These are phyloP conservation scores for Papiliotrema flavescens DNA, from an alignment of 1,284 basidiomycete species.

Conservation along the genomic window DNA sequence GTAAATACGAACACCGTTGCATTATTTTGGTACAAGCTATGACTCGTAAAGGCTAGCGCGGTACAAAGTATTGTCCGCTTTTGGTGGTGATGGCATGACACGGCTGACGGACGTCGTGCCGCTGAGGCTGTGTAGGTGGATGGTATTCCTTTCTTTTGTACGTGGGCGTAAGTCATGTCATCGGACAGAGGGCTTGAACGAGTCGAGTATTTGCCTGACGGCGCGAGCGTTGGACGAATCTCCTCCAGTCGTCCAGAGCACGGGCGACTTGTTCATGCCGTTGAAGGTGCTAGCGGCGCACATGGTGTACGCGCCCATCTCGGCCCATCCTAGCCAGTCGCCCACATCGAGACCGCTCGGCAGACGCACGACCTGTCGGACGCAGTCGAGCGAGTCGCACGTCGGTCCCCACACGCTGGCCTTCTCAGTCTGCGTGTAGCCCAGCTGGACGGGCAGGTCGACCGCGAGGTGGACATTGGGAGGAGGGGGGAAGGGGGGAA, in stretches of 20 bases:
- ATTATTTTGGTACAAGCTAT: no score
- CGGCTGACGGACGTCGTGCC: no score
- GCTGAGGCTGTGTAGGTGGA: no score
- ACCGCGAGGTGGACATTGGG: slow-evolving; percentile 46
- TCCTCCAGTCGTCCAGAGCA: slow-evolving; percentile 48
- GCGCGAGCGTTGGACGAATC: slow-evolving; percentile 20
- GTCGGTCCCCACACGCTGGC: slow-evolving; percentile 62
- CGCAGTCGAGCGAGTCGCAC: slow-evolving; percentile 87
- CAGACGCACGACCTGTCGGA: slow-evolving; percentile 60
- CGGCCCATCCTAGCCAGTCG: slow-evolving; percentile 86
- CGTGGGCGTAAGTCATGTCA: slow-evolving; percentile 41
- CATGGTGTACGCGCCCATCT: slow-evolving; percentile 92
- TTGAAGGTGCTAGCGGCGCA: slow-evolving; percentile 88
- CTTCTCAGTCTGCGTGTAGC: slow-evolving; percentile 50
- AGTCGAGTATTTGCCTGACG: slow-evolving; percentile 35
- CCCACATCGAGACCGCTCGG: slow-evolving; percentile 69
- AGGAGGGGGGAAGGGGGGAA: slow-evolving; percentile 46
- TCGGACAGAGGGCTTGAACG: slow-evolving; percentile 25
- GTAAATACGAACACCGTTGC: no score
- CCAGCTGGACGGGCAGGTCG: slow-evolving; percentile 47
- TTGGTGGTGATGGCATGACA: no score
- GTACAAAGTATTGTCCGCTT: no score
- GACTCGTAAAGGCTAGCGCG: no score
- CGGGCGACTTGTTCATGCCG: slow-evolving; percentile 52
- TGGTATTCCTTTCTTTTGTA: no score